Evolutionary conservation across 2,329 filamentous ascomycete species (phyloP), one percentile per base, ranked within the genome.

Genomic region (Rutstroemia sp.): DNA sequence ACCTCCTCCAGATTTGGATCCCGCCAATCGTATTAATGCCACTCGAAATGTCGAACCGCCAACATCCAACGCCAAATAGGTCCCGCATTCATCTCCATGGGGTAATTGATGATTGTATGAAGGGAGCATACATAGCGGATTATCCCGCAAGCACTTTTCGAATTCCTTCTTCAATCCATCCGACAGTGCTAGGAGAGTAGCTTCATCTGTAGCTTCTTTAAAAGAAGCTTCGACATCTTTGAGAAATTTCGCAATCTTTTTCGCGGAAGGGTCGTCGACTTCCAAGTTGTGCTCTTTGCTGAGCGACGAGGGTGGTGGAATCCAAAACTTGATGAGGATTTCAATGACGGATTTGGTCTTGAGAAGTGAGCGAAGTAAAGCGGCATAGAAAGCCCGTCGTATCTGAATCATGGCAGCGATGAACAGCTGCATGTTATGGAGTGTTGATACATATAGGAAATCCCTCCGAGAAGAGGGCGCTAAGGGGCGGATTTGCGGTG

Each of bases 31-130:
- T 47, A 87, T 81, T 62, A 87, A 66, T 5, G 82, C 84, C 30
- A 88, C 81, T 52, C 84, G 76, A 59, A 87, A 72, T 10, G 83
- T 88, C 39, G 85, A 87, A 2, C 85, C 85, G 39, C 85, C 85
- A n/a, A 88, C 81, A 67, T 88, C 85, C 39, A 86, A 73, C 21
- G 83, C 81, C 53, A 87, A 72, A 66, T 78, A 86, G 52, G 76
- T 77, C 25, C 84, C 84, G 45, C 66, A 69, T 65, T 87, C 84
- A 48, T 73, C 67, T 52, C 84, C 84, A n/a, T 71, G 76, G 1
- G 84, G 84, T 5, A 87, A 73, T 61, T 81, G 78, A 63, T 84
- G 79, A 72, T 79, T 86, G 72, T 83, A 86, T 12, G 82, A 85
- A 2, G 83, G 83, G 19, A 86, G 74, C 83, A 86, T 86, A 67